These are phyloP conservation scores for Pichia sp. DNA, from an alignment of 1,139 yeast species.

Conservation along the genomic window DNA sequence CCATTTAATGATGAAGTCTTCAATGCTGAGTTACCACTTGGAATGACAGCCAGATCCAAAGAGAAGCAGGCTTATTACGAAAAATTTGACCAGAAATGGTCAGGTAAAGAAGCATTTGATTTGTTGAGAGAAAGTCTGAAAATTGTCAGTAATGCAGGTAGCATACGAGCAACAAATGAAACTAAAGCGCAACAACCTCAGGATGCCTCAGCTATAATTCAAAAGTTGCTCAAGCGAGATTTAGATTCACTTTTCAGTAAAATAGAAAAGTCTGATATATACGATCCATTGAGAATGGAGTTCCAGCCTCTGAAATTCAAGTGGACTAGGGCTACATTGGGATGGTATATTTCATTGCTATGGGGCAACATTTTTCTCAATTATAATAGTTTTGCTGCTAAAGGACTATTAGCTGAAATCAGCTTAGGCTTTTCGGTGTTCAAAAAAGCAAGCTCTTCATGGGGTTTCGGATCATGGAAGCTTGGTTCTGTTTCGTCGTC, in stretches of 20 bases:
- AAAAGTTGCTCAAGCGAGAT: slow-evolving; percentile 24
- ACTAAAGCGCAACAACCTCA: neutral
- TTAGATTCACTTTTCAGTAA: slow-evolving; percentile 14
- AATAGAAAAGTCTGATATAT: slow-evolving; percentile 37
- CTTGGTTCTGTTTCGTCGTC: slow-evolving; percentile 4
- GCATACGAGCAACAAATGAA: slow-evolving; percentile 29
- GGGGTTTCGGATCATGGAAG: slow-evolving; percentile 34
- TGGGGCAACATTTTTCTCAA: slow-evolving; percentile 62
- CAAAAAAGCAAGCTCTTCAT: slow-evolving; percentile 42
- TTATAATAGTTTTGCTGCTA: slow-evolving; percentile 28
- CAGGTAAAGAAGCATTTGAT: slow-evolving; percentile 51
- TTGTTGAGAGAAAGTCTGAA: slow-evolving; percentile 36
- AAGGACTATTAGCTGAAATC: slow-evolving; percentile 25
- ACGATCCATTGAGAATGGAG: slow-evolving; percentile 27
- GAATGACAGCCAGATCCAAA: slow-evolving; percentile 57
- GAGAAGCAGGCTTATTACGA: slow-evolving; percentile 54
- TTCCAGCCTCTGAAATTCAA: slow-evolving; percentile 50
- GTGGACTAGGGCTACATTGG: slow-evolving; percentile 63
- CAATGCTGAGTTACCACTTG: slow-evolving; percentile 49
- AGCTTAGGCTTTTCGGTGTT: slow-evolving; percentile 43
- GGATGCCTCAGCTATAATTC: slow-evolving; percentile 20
- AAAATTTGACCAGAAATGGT: slow-evolving; percentile 53
- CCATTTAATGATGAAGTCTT: slow-evolving; percentile 24
- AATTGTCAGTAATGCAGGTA: slow-evolving; percentile 37
- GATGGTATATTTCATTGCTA: slow-evolving; percentile 71